Evolutionary conservation across 75 land plant genomes (phyloP), one percentile per base, ranked within the genome.

Genomic region (Isoetes taiwanensis): DNA sequence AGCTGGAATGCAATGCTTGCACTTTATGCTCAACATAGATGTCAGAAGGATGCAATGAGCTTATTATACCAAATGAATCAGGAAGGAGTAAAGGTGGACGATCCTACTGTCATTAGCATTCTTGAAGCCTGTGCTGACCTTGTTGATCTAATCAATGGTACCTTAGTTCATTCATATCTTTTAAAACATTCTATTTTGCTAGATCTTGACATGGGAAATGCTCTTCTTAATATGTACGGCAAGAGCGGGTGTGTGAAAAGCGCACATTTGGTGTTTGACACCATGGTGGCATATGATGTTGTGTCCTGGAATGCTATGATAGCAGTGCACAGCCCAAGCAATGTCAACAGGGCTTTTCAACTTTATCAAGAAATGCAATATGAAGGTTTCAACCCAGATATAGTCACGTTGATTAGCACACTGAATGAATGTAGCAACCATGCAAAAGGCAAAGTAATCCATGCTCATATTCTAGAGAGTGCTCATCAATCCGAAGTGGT

Each of bases 1-100:
- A 23, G 65, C 1, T 66, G 75, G 62, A 62, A 62, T 16, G 42
- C 54, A 4, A 57, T 66, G 61, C 59, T 72, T 32, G 53, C 66
- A 16, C 56, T 63, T 3, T 58, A 65, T 16, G 69, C 56, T 11
- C 35, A 65, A 40, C 69, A 72, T 17, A 69, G 75, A 3, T 46
- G 39, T 0, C 61, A 58, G 0, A 11, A 30, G 5, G 57, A 52
- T 2, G 69, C 75, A 0, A 59, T 66, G 8, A 25, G 17, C 2
- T 46, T 63, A 16, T 72, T 54, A 43, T 27, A 54, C 11, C 75
- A 66, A 34, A 72, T 72, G 64, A 50, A 54, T 23, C 53, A 56
- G 39, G 74, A 71, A 41, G 74, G 68, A 21, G 52, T 64, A 30
- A 52, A 42, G 23, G 64, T 59, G 2, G 67, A 64, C 28, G 52